Evolutionary conservation across 1,284 basidiomycete genomes (phyloP).

Genomic region (Naganishia liquefaciens): DNA sequence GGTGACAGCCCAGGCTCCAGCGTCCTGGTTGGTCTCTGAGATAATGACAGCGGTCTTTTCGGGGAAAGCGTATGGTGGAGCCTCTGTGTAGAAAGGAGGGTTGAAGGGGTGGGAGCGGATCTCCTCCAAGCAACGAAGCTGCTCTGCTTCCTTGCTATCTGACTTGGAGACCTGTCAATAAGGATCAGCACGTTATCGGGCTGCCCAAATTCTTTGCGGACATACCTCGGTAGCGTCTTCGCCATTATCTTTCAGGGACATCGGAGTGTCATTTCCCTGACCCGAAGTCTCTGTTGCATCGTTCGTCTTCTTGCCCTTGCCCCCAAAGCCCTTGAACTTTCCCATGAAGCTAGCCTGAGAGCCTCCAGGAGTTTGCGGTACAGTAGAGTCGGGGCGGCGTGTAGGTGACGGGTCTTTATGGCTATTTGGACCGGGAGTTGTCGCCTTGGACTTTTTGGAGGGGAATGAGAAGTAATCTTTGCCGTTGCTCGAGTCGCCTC

Average conservation of each 20-base stretch:
- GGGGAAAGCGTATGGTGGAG: slow-evolving; percentile 67
- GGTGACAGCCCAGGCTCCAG: slow-evolving; percentile 72
- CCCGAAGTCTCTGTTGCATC: slow-evolving; percentile 37
- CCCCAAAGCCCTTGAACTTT: slow-evolving; percentile 72
- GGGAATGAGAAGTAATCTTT: slow-evolving; percentile 51
- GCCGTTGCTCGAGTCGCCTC: slow-evolving; percentile 18
- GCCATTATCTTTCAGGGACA: slow-evolving; percentile 38
- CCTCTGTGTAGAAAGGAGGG: slow-evolving; percentile 58
- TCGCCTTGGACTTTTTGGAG: slow-evolving; percentile 19
- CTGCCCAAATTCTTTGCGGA: not conserved
- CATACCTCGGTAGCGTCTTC: slow-evolving; percentile 24
- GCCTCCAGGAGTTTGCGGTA: slow-evolving; percentile 58
- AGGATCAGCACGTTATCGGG: not conserved
- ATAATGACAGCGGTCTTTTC: slow-evolving; percentile 71
- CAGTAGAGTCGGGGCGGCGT: slow-evolving; percentile 10
- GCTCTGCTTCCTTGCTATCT: slow-evolving; percentile 49
- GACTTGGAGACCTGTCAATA: slow-evolving; percentile 40
- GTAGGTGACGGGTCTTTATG: slow-evolving; percentile 28
- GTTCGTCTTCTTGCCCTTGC: slow-evolving; percentile 59
- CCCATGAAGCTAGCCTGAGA: slow-evolving; percentile 66
- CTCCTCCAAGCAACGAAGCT: slow-evolving; percentile 60
- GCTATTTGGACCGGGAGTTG: slow-evolving; percentile 10
- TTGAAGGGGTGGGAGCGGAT: slow-evolving; percentile 67
- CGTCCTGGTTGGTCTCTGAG: slow-evolving; percentile 71
- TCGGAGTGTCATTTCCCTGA: slow-evolving; percentile 37